phyloP scores from a whole-genome alignment of 2,329 filamentous ascomycete species.

The Hypoxylon sp. region DNA sequence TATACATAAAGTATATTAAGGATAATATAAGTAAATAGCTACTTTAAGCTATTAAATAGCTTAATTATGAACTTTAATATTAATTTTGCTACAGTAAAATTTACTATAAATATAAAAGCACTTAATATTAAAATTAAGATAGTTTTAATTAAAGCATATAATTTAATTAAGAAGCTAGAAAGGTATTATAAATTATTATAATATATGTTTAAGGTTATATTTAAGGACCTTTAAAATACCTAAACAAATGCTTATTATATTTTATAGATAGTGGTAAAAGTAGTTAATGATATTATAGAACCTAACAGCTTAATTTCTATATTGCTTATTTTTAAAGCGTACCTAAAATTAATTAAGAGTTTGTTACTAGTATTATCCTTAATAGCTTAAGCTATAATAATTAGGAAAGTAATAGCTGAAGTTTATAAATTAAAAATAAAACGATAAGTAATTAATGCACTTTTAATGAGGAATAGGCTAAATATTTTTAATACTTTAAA shows the following conservation, averaged over 20 bases:
- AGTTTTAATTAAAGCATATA: not conserved
- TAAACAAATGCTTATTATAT: not conserved
- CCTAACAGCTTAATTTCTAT: constrained; percentile 9
- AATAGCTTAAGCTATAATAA: no score
- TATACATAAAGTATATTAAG: not conserved
- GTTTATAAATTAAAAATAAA: no score
- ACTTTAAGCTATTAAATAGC: not conserved
- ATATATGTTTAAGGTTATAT: no score
- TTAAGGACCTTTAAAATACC: not conserved
- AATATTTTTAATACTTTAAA: no score
- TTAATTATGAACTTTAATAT: not conserved
- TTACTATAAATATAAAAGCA: not conserved
- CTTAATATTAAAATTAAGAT: not conserved
- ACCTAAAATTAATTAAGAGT: no score
- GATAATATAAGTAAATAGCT: not conserved
- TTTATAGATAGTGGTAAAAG: constrained; percentile 14
- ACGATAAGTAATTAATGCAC: no score
- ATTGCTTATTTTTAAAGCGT: constrained; percentile 17
- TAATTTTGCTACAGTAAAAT: not conserved
- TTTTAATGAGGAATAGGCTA: no score
- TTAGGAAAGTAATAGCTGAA: no score
- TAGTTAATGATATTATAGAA: constrained; percentile 10
- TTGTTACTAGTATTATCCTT: no score
- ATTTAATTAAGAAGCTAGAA: not conserved
- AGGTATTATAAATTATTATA: no score